Percentiles rank a stretch among this genome's conserved stretches.
Conservation (phyloP, 306 rosid species). For the Quillaja saponaria region DNA sequence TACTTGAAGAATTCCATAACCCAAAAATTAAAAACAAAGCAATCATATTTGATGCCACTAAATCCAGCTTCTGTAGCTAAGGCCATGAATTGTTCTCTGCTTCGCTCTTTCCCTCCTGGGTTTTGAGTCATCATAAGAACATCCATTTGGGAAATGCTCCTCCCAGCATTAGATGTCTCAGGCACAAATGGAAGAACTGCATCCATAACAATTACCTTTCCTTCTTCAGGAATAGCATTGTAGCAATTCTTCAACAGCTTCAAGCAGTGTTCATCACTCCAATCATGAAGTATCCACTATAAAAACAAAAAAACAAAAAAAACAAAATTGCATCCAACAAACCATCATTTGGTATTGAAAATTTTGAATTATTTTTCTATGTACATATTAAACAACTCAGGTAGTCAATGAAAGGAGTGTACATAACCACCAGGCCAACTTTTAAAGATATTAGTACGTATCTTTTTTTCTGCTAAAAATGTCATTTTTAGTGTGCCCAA, state of each 20-base stretch:
- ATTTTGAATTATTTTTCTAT: not conserved
- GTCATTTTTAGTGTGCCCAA: no score
- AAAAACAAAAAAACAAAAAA: not conserved
- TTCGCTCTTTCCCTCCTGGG: slow-evolving; percentile 40
- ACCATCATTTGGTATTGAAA: no score
- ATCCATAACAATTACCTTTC: slow-evolving; percentile 39
- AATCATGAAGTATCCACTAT: slow-evolving; percentile 35
- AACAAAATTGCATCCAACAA: no score
- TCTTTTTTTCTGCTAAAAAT: no score
- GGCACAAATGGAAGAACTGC: slow-evolving; percentile 8
- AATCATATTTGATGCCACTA: slow-evolving; percentile 17
- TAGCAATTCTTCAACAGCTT: no score
- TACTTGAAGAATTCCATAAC: slow-evolving; percentile 46
- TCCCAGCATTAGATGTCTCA: slow-evolving; percentile 6
- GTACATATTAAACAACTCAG: no score
- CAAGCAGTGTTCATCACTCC: slow-evolving; percentile 40
- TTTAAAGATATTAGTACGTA: no score
- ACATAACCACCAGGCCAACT: no score
- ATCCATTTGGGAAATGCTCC: slow-evolving; percentile 11
- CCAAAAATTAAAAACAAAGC: slow-evolving; percentile 27
- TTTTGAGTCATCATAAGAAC: slow-evolving; percentile 32
- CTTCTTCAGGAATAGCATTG: slow-evolving; percentile 29
- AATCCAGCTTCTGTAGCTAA: slow-evolving; percentile 37
- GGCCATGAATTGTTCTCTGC: slow-evolving; percentile 8
- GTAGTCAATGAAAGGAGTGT: no score